Percentiles rank a stretch among this genome's conserved stretches.
These are phyloP conservation scores for Termitomyces titanicus DNA, from an alignment of 768 basidiomycete genomes.

Conservation along the genomic window DNA sequence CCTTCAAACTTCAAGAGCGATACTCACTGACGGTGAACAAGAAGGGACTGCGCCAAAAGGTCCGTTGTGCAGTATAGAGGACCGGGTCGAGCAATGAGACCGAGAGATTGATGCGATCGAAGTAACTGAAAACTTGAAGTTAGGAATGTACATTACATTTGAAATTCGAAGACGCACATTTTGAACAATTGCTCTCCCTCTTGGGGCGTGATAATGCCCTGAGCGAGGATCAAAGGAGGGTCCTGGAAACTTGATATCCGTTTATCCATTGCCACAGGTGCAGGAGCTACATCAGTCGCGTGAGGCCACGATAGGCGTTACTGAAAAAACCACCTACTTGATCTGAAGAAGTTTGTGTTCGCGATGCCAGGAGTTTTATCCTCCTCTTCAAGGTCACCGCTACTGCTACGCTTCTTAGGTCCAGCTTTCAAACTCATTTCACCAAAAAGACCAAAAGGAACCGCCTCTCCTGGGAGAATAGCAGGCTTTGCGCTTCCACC, in stretches of 20 bases:
- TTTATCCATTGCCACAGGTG: slow-evolving; percentile 35
- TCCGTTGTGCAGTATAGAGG: slow-evolving; percentile 80
- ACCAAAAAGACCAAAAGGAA: slow-evolving; percentile 79
- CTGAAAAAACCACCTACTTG: slow-evolving; percentile 29
- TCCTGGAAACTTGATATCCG: slow-evolving; percentile 38
- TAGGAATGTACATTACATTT: slow-evolving; percentile 2
- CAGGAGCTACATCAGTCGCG: slow-evolving; percentile 29
- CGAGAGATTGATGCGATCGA: slow-evolving; percentile 75
- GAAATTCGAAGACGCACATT: slow-evolving; percentile 42
- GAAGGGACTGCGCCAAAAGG: slow-evolving; percentile 84
- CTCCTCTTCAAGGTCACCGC: slow-evolving; percentile 32
- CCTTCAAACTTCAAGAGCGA: neutral
- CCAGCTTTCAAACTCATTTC: slow-evolving; percentile 48
- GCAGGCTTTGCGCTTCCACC: slow-evolving; percentile 44
- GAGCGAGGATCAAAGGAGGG: slow-evolving; percentile 64
- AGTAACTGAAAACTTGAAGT: slow-evolving; percentile 51
- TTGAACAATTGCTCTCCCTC: slow-evolving; percentile 74
- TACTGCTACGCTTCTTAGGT: slow-evolving; percentile 27
- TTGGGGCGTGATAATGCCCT: slow-evolving; percentile 54
- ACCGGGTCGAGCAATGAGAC: slow-evolving; percentile 76
- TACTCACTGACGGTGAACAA: slow-evolving; percentile 85
- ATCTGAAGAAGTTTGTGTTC: slow-evolving; percentile 61
- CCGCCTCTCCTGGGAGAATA: slow-evolving; percentile 55
- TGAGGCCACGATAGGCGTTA: slow-evolving; percentile 1
- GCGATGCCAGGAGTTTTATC: slow-evolving; percentile 63